Conservation (phyloP, 2,329 filamentous ascomycete species). For the Epichloe sylvatica region DNA sequence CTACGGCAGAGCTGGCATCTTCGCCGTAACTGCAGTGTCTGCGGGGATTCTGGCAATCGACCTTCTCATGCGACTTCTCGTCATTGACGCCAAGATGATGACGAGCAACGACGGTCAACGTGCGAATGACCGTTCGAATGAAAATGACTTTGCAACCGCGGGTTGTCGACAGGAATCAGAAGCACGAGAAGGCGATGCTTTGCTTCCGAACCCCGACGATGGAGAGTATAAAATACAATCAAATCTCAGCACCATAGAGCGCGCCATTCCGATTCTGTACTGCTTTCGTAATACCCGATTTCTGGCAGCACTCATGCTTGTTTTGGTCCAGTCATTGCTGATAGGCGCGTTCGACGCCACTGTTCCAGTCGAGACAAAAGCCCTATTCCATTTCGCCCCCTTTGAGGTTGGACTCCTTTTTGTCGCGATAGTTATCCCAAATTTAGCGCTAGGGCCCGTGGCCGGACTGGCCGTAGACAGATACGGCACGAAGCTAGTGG, state of each 20-base stretch:
- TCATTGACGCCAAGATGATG: neutral
- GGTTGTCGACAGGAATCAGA: neutral
- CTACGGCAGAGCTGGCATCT: neutral
- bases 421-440: neutral
- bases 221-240: neutral
- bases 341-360: constrained; percentile 1
- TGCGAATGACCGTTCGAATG: too few relatives aligned
- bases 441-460: constrained; percentile 1
- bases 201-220: neutral
- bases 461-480: constrained; percentile 3
- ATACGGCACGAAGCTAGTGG: constrained; percentile 4
- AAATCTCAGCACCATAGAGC: neutral
- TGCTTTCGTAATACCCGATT: constrained; percentile 1
- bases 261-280: neutral
- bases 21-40: neutral
- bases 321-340: neutral
- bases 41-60: neutral
- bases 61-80: neutral
- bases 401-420: neutral
- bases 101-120: neutral
- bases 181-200: neutral
- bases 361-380: neutral
- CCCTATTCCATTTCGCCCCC: neutral
- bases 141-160: too few relatives aligned
- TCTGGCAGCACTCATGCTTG: neutral